Percentiles rank a stretch among this genome's conserved stretches.
phyloP scores from a whole-genome alignment of 2,329 filamentous ascomycete genomes.

The Didymella keratinophila region DNA sequence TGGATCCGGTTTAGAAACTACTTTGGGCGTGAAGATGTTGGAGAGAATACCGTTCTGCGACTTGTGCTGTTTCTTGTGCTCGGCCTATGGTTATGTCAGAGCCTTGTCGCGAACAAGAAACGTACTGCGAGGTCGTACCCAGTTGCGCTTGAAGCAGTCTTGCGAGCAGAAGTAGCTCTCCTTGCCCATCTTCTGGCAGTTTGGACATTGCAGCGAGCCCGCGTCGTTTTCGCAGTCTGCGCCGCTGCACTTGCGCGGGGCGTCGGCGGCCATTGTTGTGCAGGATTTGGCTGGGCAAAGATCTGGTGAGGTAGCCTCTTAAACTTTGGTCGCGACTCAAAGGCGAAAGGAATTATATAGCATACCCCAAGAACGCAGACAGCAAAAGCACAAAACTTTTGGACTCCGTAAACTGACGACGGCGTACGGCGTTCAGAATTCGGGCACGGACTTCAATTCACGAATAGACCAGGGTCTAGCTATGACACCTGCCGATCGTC shows the following conservation, averaged over 20 bases:
- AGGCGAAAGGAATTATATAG: conserved; percentile 10
- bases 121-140: conserved; percentile 67
- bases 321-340: neutral
- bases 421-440: conserved; percentile 2
- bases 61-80: conserved; percentile 87
- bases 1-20: conserved; percentile 91
- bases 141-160: conserved; percentile 98
- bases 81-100: conserved; percentile 62
- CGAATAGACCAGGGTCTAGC: conserved; percentile 25
- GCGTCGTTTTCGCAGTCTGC: conserved; percentile 87
- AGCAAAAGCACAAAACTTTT: conserved; percentile 12
- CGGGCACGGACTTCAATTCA: neutral
- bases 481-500: conserved; percentile 21
- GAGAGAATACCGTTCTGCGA: conserved; percentile 77
- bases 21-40: conserved; percentile 77
- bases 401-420: conserved; percentile 3
- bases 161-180: conserved; percentile 98
- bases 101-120: conserved; percentile 14
- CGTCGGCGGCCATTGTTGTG: conserved; percentile 44
- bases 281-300: conserved; percentile 6
- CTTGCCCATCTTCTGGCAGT: conserved; percentile 87
- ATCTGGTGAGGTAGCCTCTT: neutral
- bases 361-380: neutral
- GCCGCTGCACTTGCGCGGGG: conserved; percentile 77
- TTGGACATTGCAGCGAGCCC: conserved; percentile 88